Evolutionary conservation across 1,139 yeast species (phyloP).

Genomic region (Lodderomyces metapsilosis): DNA sequence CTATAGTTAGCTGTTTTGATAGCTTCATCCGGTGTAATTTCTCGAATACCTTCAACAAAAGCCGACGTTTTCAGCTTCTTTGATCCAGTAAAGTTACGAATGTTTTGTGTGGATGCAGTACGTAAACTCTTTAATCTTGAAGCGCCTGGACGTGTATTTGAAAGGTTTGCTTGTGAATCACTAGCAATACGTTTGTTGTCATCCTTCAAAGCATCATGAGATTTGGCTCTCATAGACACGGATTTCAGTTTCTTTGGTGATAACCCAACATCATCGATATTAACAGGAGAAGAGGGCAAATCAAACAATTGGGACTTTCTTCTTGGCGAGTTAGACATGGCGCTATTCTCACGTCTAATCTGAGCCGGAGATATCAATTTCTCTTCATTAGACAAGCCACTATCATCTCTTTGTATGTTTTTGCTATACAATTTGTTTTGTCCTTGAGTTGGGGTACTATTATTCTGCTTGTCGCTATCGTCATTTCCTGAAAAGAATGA

Average conservation of each 20-base stretch:
- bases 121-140: conserved; percentile 41
- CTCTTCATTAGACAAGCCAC: conserved; percentile 8
- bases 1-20: conserved; percentile 71
- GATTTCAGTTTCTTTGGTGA: conserved; percentile 41
- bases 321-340: conserved; percentile 5
- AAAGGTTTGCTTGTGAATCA: conserved; percentile 18
- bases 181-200: conserved; percentile 33
- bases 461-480: conserved; percentile 8
- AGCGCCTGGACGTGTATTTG: conserved; percentile 12
- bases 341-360: conserved; percentile 17
- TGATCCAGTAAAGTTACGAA: conserved; percentile 40
- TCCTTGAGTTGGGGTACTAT: conserved; percentile 3
- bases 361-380: conserved; percentile 27
- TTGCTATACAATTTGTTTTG: conserved; percentile 6
- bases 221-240: conserved; percentile 16
- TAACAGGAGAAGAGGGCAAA: conserved; percentile 18
- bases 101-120: conserved; percentile 45
- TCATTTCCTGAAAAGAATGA: conserved; percentile 38
- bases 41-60: conserved; percentile 86
- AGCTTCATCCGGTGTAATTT: conserved; percentile 74
- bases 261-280: conserved; percentile 31
- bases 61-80: conserved; percentile 80
- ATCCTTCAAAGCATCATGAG: conserved; percentile 18
- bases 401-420: conserved; percentile 9
- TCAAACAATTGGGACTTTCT: conserved; percentile 10